Base-by-base conservation (phyloP, 2,329 filamentous ascomycete species). In the Podosphaera fusca region DNA sequence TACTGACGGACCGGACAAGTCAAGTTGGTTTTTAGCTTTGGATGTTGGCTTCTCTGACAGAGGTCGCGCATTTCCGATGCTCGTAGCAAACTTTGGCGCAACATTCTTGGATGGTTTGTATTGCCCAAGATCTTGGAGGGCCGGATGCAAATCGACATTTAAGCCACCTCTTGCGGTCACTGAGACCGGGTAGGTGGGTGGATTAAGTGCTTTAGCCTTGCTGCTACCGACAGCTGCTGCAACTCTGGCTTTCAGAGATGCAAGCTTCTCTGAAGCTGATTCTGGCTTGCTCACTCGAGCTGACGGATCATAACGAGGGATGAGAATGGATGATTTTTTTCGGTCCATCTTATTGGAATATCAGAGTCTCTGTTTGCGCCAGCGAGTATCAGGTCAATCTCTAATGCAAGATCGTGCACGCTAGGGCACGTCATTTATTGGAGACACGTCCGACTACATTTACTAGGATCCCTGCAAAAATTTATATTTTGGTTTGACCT, bases 221-320 rank as follows among this genome's bases (percentile, higher is more conserved):
- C 62, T 71, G 66, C 71, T 73, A 35, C 72, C 73, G 52, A 86
- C 84, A 56, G 85, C 85, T 55, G 85, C 85, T 53, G 84, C 84
- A 10, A 92, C 84, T 63, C 86, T 78, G 31, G 85, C 85, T 69
- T 84, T 89, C 66, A 94, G 76, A 49, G 84, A 82, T 53, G 86
- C 87, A 61, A 90, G 74, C 61, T 79, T 75, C 69, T 87, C 75
- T 66, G 82, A 75, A 61, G 78, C 73, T 21, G 77, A 75, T 61
- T 79, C 72, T 52, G 74, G 64, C 64, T 80, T 75, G 65, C 78
- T 74, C 36, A 81, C 69, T 59, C 77, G 72, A 31, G 75, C 76
- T 4, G 73, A 68, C 47, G 69, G 66, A 69, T 81, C 78, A 63
- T 75, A 75, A 52, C 75, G 75, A 58, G 77, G 76, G 34, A 73